Conservation (phyloP, 306 rosid species). For the Prunus kanzakura region DNA sequence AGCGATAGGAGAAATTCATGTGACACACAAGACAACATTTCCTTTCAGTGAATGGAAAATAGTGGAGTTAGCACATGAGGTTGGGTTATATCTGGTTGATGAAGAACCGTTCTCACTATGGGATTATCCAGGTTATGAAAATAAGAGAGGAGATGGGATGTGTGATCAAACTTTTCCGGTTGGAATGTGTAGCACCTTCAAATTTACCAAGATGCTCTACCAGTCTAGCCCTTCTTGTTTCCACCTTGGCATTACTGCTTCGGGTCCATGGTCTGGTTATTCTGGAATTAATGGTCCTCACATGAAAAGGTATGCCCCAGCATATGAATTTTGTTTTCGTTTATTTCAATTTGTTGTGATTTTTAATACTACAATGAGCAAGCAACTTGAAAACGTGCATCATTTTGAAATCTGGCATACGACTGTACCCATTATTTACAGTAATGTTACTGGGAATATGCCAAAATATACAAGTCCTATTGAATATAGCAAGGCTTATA, state of each 20-base stretch:
- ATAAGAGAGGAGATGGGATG: constrained; percentile 32
- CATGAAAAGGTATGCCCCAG: neutral
- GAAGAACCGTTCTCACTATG: neutral
- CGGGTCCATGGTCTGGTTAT: neutral
- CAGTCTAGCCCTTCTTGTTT: neutral
- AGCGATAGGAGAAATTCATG: constrained; percentile 33
- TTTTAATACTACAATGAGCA: neutral
- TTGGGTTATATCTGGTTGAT: neutral
- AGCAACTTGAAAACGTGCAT: neutral
- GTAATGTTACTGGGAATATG: too few species aligned
- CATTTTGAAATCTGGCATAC: too few species aligned
- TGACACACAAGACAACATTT: constrained; percentile 39
- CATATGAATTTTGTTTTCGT: neutral
- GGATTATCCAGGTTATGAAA: constrained; percentile 25
- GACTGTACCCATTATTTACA: too few species aligned
- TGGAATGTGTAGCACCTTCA: constrained; percentile 30
- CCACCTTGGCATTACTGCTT: neutral
- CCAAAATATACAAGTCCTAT: too few species aligned
- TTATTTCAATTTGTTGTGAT: neutral
- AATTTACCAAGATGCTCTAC: neutral
- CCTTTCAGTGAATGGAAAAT: constrained; percentile 39
- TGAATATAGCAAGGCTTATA: too few species aligned
- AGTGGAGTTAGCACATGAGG: constrained; percentile 2
- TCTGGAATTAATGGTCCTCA: neutral
- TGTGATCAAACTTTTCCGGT: constrained; percentile 19